phyloP scores from a whole-genome alignment of 495 filamentous ascomycete species.

The Chaetomium fimeti region DNA sequence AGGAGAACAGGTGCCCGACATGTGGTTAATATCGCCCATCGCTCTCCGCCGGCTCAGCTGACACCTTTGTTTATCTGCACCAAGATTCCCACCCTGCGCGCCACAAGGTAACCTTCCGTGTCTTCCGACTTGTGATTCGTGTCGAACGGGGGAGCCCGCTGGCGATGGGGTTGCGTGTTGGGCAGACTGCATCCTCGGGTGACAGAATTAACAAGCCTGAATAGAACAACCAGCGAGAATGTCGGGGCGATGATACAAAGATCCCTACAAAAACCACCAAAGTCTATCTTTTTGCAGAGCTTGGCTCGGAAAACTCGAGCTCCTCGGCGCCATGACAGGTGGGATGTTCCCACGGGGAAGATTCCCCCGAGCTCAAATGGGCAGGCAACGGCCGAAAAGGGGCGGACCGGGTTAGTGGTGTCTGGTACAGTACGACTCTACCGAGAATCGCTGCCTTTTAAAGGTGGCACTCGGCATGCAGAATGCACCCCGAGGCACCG shows the following conservation, averaged over 20 bases:
- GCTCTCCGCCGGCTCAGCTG: not conserved
- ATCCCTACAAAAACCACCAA: not conserved
- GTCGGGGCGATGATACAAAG: not conserved
- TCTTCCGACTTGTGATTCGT: no score
- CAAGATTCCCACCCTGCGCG: no score
- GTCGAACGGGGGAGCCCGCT: no score
- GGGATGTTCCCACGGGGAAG: not conserved
- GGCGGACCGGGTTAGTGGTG: slow-evolving; percentile 11
- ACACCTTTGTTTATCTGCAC: not conserved
- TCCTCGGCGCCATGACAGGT: not conserved
- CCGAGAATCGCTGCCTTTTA: slow-evolving; percentile 14
- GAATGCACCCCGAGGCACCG: not conserved
- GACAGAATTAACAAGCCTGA: not conserved
- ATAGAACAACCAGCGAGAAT: not conserved
- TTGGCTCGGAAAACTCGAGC: not conserved
- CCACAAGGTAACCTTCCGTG: no score
- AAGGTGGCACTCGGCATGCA: slow-evolving; percentile 15
- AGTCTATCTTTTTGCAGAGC: not conserved
- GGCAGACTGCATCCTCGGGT: not conserved
- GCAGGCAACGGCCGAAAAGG: slow-evolving; percentile 15
- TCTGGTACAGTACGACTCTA: slow-evolving; percentile 12
- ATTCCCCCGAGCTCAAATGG: slow-evolving; percentile 13
- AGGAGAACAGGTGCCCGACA: not conserved
- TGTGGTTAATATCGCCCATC: not conserved
- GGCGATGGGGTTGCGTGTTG: not conserved